Conservation (phyloP, 73 alveolate genomes). For the Paramecium tetraurelia region DNA sequence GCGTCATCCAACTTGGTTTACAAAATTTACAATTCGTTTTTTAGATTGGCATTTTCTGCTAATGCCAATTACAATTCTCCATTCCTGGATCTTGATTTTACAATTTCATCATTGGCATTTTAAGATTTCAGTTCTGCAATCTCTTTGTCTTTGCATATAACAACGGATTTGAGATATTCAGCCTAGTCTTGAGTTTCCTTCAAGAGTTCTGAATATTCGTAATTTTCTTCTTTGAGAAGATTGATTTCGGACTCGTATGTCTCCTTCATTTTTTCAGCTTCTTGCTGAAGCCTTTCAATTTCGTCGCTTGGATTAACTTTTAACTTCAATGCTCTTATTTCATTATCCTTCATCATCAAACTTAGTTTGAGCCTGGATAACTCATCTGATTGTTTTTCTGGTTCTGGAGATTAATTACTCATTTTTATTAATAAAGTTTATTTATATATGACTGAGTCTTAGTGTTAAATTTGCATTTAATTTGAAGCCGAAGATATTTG, state of each 20-base stretch:
- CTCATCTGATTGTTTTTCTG: conserved; percentile 10
- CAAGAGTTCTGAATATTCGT: neutral
- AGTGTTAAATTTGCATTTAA: conserved; percentile 34
- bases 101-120: neutral
- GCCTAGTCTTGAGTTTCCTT: conserved; percentile 31
- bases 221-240: neutral
- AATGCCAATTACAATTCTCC: conserved; percentile 4
- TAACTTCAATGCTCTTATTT: conserved; percentile 23
- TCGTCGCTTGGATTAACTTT: conserved; percentile 42
- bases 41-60: conserved; percentile 15
- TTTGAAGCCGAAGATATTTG: conserved; percentile 35
- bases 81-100: neutral
- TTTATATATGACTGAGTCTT: conserved; percentile 26
- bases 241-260: neutral
- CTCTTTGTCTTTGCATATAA: conserved; percentile 6
- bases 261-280: neutral
- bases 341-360: conserved; percentile 17
- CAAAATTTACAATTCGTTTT: conserved; percentile 17
- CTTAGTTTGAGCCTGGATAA: neutral
- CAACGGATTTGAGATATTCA: neutral
- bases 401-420: conserved; percentile 20
- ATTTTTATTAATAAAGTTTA: conserved; percentile 19
- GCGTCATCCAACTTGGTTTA: conserved; percentile 5
- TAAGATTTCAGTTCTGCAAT: neutral
- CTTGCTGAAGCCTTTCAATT: neutral